phyloP scores from a whole-genome alignment of 805 yeast genomes.

The Saturnispora kantuleensis region DNA sequence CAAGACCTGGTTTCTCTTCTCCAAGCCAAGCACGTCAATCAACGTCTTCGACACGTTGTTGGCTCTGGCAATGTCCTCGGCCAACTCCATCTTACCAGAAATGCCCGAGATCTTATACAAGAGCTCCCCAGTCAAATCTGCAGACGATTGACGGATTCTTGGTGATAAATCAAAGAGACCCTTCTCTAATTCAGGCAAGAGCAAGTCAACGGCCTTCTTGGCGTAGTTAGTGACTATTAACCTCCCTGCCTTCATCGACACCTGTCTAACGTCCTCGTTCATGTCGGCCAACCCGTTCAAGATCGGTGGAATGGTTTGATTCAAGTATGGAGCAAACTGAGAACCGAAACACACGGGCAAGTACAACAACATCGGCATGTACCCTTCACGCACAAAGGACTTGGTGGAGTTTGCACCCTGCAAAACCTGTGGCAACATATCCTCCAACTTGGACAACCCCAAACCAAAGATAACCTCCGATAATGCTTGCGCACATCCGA shows the following conservation, averaged over 20 bases:
- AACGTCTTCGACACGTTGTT: conserved; percentile 52
- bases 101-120: conserved; percentile 91
- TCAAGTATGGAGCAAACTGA: conserved; percentile 82
- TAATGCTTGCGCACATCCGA: conserved; percentile 95
- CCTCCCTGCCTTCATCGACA: conserved; percentile 87
- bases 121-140: conserved; percentile 90
- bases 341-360: conserved; percentile 92
- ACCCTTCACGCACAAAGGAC: conserved; percentile 78
- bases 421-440: conserved; percentile 71
- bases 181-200: conserved; percentile 85
- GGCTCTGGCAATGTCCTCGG: conserved; percentile 40
- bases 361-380: conserved; percentile 78
- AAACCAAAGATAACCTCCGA: conserved; percentile 90
- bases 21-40: conserved; percentile 72
- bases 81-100: conserved; percentile 62
- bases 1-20: conserved; percentile 78
- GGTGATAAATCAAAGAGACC: conserved; percentile 78
- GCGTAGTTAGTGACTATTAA: conserved; percentile 87
- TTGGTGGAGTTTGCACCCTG: conserved; percentile 59
- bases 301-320: conserved; percentile 82
- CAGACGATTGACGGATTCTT: conserved; percentile 87
- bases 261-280: conserved; percentile 79
- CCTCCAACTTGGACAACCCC: conserved; percentile 82
- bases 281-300: conserved; percentile 83
- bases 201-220: conserved; percentile 79